phyloP scores from a whole-genome alignment of 179 eudicot species.

The Dionaea muscipula region DNA sequence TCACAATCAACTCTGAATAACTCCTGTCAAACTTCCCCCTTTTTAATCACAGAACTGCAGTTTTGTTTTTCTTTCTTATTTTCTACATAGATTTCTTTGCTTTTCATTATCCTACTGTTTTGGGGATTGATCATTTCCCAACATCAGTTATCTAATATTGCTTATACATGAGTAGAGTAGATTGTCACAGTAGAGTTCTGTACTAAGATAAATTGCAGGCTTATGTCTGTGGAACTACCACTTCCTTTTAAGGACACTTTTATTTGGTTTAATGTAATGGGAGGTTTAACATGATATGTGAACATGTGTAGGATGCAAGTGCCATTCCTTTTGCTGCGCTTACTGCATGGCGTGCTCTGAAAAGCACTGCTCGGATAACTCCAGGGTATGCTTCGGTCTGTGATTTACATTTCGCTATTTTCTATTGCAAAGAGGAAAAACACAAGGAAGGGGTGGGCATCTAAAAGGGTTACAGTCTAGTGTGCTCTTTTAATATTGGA shows the following conservation, averaged over 20 bases:
- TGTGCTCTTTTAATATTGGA: too few species aligned
- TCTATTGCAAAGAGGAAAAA: too few species aligned
- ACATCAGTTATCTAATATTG: too few species aligned
- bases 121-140: too few species aligned
- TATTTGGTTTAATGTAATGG: not conserved
- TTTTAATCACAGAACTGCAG: too few species aligned
- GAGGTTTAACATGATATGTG: not conserved
- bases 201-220: not conserved
- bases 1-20: conserved; percentile 10
- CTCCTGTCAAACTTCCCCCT: conserved; percentile 1
- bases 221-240: not conserved
- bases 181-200: too few species aligned
- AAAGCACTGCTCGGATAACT: conserved; percentile 71
- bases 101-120: not conserved
- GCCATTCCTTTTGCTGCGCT: conserved; percentile 96
- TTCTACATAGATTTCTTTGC: not conserved
- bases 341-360: conserved; percentile 98
- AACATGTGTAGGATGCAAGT: conserved; percentile 66
- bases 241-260: not conserved
- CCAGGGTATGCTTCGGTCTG: conserved; percentile 45
- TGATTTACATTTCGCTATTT: not conserved
- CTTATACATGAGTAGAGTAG: too few species aligned
- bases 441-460: too few species aligned
- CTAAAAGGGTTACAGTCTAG: too few species aligned
- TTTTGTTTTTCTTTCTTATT: not conserved